A percentile compares a stretch with the other conserved stretches of the same genome.
Evolutionary conservation across 306 rosid genomes (phyloP).

Genomic region (Medicago truncatula): MtrunA17r5.0-ANR NC_053049.1:46006501-46007000

Average conservation of each 20-base stretch:
- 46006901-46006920: conserved; percentile 88
- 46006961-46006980: conserved; percentile 46
- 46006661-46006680: conserved; percentile 85
- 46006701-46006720: conserved; percentile 73
- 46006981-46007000: conserved; percentile 26
- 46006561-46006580: background rate
- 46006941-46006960: conserved; percentile 57
- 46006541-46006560: background rate
- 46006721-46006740: conserved; percentile 64
- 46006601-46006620: background rate
- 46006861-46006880: background rate
- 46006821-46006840: background rate
- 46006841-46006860: background rate
- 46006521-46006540: background rate
- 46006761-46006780: conserved; percentile 69
- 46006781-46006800: conserved; percentile 48
- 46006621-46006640: background rate
- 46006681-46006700: conserved; percentile 75
- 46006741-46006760: conserved; percentile 82
- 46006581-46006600: background rate
- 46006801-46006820: background rate
- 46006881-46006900: conserved; percentile 67
- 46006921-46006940: conserved; percentile 87
- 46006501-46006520: conserved; percentile 65
- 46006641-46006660: conserved; percentile 79